Percentiles rank a stretch among this genome's conserved stretches.
Evolutionary conservation across 306 rosid genomes (phyloP).

Genomic region (Cajanus cajan): DNA sequence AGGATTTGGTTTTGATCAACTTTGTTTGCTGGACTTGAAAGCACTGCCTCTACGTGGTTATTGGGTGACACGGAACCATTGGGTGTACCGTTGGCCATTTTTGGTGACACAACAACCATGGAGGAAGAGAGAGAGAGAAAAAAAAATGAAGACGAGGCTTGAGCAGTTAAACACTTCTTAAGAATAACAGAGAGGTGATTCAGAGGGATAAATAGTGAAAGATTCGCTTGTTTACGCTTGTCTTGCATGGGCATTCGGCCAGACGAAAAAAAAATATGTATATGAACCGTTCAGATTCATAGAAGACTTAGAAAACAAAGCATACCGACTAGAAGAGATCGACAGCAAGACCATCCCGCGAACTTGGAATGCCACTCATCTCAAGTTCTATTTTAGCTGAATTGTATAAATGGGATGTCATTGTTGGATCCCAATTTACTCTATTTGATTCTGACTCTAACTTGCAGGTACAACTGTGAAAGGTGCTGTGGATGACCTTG

Average conservation of each 20-base stretch:
- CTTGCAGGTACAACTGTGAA: constrained; percentile 10
- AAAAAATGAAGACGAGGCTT: background rate
- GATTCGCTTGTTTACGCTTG: background rate
- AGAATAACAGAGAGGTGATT: constrained; percentile 4
- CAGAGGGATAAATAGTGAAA: constrained; percentile 3
- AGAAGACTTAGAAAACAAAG: no score
- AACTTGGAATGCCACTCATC: no score
- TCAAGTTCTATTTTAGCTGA: no score
- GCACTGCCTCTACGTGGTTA: constrained; percentile 12
- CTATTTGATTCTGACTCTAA: background rate
- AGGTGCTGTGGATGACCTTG: constrained; percentile 11
- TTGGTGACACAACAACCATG: background rate
- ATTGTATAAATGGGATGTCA: no score
- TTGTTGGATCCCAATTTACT: no score
- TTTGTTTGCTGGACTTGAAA: background rate
- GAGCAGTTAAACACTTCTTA: background rate
- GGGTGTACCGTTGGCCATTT: constrained; percentile 19
- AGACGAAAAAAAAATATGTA: background rate
- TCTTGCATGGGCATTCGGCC: background rate
- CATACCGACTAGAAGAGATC: no score
- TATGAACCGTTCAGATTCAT: no score
- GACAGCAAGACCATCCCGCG: no score
- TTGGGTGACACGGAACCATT: constrained; percentile 17
- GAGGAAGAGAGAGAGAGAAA: background rate
- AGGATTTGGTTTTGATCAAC: background rate